Base-by-base conservation (phyloP, 768 basidiomycete genomes). In the Neoboletus magnificus region DNA sequence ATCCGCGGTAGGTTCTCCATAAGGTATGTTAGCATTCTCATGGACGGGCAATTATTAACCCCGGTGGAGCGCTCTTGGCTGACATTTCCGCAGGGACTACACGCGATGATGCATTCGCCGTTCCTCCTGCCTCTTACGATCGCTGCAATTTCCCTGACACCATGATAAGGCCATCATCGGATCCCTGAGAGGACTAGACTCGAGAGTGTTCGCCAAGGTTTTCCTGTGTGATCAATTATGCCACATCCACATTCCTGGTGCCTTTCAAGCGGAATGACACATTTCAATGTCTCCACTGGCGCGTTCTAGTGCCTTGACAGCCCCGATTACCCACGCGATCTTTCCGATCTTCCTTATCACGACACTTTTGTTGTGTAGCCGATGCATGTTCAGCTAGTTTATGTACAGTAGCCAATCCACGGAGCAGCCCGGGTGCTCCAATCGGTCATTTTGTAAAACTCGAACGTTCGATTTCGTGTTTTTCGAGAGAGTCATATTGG, bases 81-180 rank as follows among this genome's bases (percentile, higher is more conserved):
- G 52, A 63, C 55, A 59, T 48, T 46, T 49, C 52, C 53, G 56
- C 57, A 66, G 60, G 55, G 53, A 44, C 52, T 35, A 59, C 54
- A 68, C 59, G 52, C 55, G 48, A 62, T 44, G 20, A 50, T 61
- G 33, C 56, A 63, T 59, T 67, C 61, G 58, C 65, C 68, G 66
- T 59, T 44, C 45, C 52, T 56, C 63, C 35, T 71, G 62, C 61
- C 66, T 68, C 32, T 66, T 58, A 52, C 37, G 66, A 58, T 42
- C 37, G 46, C 18, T 45, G 15, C 36, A 27, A 41, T 66, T 63
- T 60, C 54, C 52, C 50, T 56, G 48, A 45, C 48, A n/a, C 27
- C 18, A 39, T 46, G 68, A 70, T 69, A 69, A 68, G 57, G 58
- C 59, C 68, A 70, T 71, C 63, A 69, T 52, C 41, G 58, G 59